Base-by-base conservation (phyloP, 805 yeast species). In the Metschnikowia dekortorum region DNA sequence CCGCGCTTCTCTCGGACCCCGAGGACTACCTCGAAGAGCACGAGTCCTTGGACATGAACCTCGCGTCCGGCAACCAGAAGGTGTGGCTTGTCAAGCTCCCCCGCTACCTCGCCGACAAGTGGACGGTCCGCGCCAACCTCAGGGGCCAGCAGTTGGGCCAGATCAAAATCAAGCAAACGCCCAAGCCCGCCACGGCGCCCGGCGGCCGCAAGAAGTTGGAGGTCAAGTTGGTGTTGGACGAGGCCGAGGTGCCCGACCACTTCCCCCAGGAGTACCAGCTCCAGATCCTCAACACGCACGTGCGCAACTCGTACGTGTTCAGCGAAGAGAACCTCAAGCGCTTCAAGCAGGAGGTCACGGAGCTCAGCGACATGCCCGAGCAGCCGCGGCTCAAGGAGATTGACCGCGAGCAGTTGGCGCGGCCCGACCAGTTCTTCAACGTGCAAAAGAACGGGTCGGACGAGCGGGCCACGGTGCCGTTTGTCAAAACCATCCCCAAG, bases 71-170 rank as follows among this genome's bases (percentile, higher is more conserved):
- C 13, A 75, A 70, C 44, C 84, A 86, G 60, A 89, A 89, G 58
- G 84, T 94, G 39, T 94, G 98, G 99, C 74, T 94, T 22, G 96
- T 94, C 26, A 81, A 94, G 59, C 71, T 94, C 61, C 98, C 99
- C 1, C 83, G 88, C 62, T 89, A 89, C 61, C 71, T 94, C 53
- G 86, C 96, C 31, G 88, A 85, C 38, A 76, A 80, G 56, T 89
- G 97, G 96, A 78, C 83, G 48, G 77, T 85, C 54, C 29, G 80
- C 47, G 81, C 75, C 26, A 70, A 72, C 40, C 68, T 85, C 45
- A 77, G 81, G 47, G 97, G 96, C 6, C 83, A 85, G 61, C 84
- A 84, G 52, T 69, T 94, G 55, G 95, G 97, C 6, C 83, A 82
- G 58, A 87, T 94, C 35, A 81, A 87, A 61, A 87, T 90, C 53